phyloP scores from a whole-genome alignment of 306 rosid species.

The Biancaea sappan region DNA sequence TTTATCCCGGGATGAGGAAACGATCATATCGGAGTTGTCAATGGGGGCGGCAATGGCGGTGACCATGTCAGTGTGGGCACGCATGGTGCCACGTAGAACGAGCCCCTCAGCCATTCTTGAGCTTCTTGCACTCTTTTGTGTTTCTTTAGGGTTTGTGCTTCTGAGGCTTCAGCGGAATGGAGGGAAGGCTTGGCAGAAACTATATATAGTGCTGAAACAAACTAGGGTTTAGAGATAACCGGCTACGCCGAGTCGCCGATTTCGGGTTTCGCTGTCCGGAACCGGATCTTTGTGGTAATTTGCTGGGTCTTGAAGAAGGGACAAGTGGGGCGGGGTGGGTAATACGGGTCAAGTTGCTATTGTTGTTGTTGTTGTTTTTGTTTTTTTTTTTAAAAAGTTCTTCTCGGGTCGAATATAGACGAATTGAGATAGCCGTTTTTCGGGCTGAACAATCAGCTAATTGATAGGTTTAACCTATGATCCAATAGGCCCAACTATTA shows the following conservation, averaged over 20 bases:
- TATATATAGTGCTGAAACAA: neutral
- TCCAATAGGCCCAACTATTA: no score
- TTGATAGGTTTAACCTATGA: no score
- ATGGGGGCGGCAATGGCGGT: constrained; percentile 96
- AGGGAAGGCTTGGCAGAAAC: neutral
- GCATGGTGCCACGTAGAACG: constrained; percentile 84
- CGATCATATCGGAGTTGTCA: constrained; percentile 90
- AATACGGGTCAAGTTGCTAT: no score
- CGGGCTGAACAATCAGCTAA: no score
- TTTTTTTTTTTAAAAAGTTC: no score
- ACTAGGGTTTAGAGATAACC: constrained; percentile 33
- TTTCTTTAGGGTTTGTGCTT: constrained; percentile 44
- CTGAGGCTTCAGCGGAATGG: neutral
- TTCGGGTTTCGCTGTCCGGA: no score
- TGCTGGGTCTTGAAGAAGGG: no score
- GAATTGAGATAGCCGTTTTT: no score
- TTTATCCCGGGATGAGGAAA: constrained; percentile 87
- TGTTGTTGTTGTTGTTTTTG: no score
- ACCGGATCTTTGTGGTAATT: no score
- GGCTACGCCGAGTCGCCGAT: neutral
- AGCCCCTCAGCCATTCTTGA: constrained; percentile 64
- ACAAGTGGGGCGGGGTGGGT: no score
- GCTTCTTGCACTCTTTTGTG: neutral
- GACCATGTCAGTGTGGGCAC: constrained; percentile 89
- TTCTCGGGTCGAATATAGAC: no score